These are phyloP conservation scores for Penicillium flavigenum DNA, from an alignment of 495 filamentous ascomycete species.

Conservation along the genomic window DNA sequence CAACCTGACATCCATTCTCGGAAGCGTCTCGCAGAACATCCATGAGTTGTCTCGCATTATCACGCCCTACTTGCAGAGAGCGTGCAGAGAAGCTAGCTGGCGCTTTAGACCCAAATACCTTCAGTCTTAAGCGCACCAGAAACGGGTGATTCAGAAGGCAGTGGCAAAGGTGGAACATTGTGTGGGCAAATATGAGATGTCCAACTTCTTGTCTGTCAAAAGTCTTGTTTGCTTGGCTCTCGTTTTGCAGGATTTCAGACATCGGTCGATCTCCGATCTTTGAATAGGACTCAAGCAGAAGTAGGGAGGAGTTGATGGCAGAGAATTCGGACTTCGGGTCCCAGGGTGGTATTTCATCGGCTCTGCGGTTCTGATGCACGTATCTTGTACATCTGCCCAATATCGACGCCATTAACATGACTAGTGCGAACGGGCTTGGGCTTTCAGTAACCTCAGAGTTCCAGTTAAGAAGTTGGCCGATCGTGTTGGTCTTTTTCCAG, in stretches of 20 bases:
- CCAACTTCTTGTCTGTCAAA: slow-evolving; percentile 22
- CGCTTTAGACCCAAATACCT: slow-evolving; percentile 21
- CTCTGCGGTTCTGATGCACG: slow-evolving; percentile 19
- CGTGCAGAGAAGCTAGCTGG: slow-evolving; percentile 26
- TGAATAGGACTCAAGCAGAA: slow-evolving; percentile 32
- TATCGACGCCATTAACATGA: slow-evolving; percentile 31
- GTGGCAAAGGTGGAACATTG: slow-evolving; percentile 33
- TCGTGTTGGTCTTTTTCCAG: slow-evolving; percentile 25
- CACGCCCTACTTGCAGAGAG: slow-evolving; percentile 20
- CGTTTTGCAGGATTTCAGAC: slow-evolving; percentile 9
- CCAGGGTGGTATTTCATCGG: slow-evolving; percentile 32
- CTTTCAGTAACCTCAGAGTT: slow-evolving; percentile 17
- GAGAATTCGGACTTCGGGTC: slow-evolving; percentile 32
- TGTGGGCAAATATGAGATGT: slow-evolving; percentile 29
- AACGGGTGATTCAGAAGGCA: slow-evolving; percentile 37
- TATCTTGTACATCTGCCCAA: slow-evolving; percentile 32
- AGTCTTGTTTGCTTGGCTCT: neutral
- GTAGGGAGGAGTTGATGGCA: slow-evolving; percentile 26
- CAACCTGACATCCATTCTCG: slow-evolving; percentile 19
- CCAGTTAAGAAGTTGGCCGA: slow-evolving; percentile 27
- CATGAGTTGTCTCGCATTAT: slow-evolving; percentile 25
- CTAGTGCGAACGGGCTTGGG: slow-evolving; percentile 26
- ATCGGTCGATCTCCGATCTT: slow-evolving; percentile 14
- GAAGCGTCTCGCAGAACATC: slow-evolving; percentile 20
- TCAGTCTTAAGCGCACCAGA: slow-evolving; percentile 22